phyloP scores from a whole-genome alignment of 148 eudicot species.

The Chenopodium quinoa region DNA sequence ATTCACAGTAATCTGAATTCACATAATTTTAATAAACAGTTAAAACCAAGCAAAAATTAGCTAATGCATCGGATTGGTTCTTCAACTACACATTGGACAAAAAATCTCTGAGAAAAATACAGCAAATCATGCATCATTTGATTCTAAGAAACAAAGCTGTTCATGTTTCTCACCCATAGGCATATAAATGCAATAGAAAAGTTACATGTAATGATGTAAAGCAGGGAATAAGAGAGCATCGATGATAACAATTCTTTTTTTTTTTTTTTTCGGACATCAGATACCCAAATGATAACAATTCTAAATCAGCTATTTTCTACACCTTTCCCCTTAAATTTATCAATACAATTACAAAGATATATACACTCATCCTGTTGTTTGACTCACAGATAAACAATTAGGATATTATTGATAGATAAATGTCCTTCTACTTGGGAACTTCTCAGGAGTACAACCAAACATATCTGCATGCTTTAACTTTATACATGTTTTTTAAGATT shows the following conservation, averaged over 20 bases:
- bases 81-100: neutral
- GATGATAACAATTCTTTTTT: neutral
- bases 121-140: neutral
- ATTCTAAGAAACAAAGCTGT: neutral
- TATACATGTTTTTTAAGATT: neutral
- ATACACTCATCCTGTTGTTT: neutral
- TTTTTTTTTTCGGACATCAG: too few species aligned
- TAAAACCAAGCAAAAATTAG: neutral
- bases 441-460: neutral
- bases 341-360: neutral
- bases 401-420: neutral
- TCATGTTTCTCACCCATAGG: neutral
- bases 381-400: neutral
- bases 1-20: conserved; percentile 62
- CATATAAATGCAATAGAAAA: conserved; percentile 1
- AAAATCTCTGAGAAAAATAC: neutral
- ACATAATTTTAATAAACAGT: neutral
- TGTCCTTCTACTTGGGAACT: neutral
- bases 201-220: neutral
- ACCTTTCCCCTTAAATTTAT: neutral
- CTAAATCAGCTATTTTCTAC: neutral
- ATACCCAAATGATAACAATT: neutral
- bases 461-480: neutral
- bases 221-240: neutral
- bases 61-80: neutral